Evolutionary conservation across 2,329 filamentous ascomycete species (phyloP).

Genomic region (Nothophoma quercina): DNA sequence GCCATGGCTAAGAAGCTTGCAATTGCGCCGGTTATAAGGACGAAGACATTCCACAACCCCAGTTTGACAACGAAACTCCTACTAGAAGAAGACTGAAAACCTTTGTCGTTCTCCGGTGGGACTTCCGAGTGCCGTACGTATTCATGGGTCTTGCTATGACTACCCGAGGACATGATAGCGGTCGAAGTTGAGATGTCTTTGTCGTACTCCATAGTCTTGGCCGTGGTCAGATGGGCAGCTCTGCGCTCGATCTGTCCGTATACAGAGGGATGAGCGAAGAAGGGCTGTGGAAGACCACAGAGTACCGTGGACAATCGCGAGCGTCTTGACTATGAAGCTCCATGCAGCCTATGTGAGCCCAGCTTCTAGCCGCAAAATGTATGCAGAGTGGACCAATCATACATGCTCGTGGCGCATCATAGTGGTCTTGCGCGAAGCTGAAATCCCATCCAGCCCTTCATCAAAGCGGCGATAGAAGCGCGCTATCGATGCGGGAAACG

Average conservation of each 20-base stretch:
- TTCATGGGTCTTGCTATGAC: neutral
- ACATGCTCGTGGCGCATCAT: neutral
- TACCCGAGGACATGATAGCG: neutral
- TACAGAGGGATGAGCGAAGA: no score
- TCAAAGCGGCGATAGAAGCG: neutral
- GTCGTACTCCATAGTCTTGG: neutral
- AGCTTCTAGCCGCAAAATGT: conserved; percentile 5
- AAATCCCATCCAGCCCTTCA: neutral
- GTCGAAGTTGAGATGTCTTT: neutral
- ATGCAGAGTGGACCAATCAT: neutral
- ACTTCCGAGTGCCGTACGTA: neutral
- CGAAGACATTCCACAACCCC: conserved; percentile 10
- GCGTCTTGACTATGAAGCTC: neutral
- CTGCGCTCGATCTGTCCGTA: no score
- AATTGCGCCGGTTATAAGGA: conserved; percentile 6
- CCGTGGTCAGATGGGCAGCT: neutral
- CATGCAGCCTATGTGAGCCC: neutral
- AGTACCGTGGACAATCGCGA: neutral
- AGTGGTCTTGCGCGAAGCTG: conserved; percentile 3
- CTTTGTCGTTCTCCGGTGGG: neutral
- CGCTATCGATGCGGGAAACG: neutral
- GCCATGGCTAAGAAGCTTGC: conserved; percentile 7
- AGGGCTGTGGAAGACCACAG: neutral
- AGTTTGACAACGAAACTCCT: conserved; percentile 13
- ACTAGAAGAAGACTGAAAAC: neutral